These are phyloP conservation scores for Forsythia viridissima DNA, from an alignment of 257 asterid species.

Conservation along the genomic window DNA sequence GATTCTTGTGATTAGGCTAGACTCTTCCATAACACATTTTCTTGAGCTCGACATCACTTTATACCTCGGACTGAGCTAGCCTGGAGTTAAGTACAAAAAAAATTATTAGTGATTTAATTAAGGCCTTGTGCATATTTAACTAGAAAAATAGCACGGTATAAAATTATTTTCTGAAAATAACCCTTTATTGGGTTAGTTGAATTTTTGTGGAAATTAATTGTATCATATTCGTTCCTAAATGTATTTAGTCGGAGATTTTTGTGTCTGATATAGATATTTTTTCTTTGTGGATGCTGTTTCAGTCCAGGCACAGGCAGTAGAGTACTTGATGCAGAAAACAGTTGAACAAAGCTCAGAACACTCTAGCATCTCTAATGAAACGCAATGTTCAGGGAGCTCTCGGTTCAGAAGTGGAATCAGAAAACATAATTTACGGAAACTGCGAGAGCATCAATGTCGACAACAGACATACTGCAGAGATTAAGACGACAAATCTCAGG, in stretches of 20 bases:
- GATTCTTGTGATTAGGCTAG: not conserved
- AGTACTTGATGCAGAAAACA: slow-evolving; percentile 55
- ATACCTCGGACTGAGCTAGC: slow-evolving; percentile 9
- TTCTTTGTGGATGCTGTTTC: slow-evolving; percentile 31
- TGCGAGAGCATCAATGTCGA: slow-evolving; percentile 42
- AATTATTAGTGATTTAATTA: not conserved
- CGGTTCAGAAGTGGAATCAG: slow-evolving; percentile 65
- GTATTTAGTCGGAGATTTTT: not conserved
- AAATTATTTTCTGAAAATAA: not conserved
- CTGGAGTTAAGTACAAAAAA: slow-evolving; percentile 12
- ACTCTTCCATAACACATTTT: not conserved
- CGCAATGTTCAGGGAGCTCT: slow-evolving; percentile 56
- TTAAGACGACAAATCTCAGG: slow-evolving; percentile 21
- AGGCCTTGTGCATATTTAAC: slow-evolving; percentile 3
- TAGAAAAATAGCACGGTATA: not conserved
- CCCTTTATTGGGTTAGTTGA: not conserved
- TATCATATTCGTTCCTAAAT: not conserved
- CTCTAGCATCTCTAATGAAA: slow-evolving; percentile 27
- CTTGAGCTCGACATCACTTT: slow-evolving; percentile 1
- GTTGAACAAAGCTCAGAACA: slow-evolving; percentile 32
- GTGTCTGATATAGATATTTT: slow-evolving; percentile 3
- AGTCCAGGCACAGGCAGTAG: slow-evolving; percentile 77
- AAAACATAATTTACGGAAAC: slow-evolving; percentile 49
- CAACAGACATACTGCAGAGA: slow-evolving; percentile 25
- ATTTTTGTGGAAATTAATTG: not conserved